These are phyloP conservation scores for Chalciporus piperatus DNA, from an alignment of 768 basidiomycete genomes.

Conservation along the genomic window DNA sequence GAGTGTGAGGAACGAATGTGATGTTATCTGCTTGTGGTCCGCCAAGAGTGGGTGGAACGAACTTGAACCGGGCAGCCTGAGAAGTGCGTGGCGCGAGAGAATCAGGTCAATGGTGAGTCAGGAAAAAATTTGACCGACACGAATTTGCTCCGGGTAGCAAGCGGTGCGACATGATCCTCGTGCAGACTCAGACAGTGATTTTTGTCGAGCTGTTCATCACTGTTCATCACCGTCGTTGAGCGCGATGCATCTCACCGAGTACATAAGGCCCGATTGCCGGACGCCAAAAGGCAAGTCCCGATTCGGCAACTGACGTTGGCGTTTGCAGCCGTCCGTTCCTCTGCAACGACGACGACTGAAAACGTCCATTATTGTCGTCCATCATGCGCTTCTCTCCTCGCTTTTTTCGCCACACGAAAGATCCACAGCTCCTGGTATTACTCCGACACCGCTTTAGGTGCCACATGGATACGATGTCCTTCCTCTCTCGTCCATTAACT, in stretches of 20 bases:
- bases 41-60: background rate
- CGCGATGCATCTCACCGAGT: constrained; percentile 5
- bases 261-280: constrained; percentile 30
- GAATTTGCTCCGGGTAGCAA: too few species aligned
- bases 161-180: too few species aligned
- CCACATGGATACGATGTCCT: constrained; percentile 35
- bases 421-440: constrained; percentile 19
- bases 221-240: constrained; percentile 10
- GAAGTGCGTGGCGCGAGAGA: background rate
- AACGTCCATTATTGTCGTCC: constrained; percentile 14
- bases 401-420: constrained; percentile 14
- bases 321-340: background rate
- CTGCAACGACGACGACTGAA: constrained; percentile 7
- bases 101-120: background rate
- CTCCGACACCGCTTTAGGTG: constrained; percentile 32
- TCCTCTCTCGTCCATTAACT: constrained; percentile 37
- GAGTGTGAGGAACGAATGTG: too few species aligned
- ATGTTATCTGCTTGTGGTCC: too few species aligned
- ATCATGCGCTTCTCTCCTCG: constrained; percentile 5
- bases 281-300: constrained; percentile 25
- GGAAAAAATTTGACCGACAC: background rate
- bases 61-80: background rate
- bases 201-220: too few species aligned
- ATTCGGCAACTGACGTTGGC: constrained; percentile 15
- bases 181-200: too few species aligned